These are phyloP conservation scores for Mortierella sp. DNA, from an alignment of 371 early-diverging fungal species.

Conservation along the genomic window DNA sequence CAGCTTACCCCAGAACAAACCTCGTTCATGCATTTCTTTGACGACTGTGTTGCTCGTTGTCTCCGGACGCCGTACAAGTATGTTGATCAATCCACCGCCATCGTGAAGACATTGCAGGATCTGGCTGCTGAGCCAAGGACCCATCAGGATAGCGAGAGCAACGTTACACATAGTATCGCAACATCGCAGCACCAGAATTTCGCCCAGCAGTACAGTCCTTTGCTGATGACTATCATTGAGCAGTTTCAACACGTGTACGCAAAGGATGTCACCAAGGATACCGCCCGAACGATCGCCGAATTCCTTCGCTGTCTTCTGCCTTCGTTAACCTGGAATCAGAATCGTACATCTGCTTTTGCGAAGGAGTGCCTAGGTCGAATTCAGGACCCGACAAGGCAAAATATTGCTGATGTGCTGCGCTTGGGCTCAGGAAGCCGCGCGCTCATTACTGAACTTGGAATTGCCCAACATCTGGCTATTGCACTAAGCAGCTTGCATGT, in stretches of 20 bases:
- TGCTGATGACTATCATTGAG: constrained; percentile 64
- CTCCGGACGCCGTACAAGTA: constrained; percentile 70
- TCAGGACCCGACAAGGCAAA: constrained; percentile 30
- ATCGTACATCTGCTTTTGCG: constrained; percentile 36
- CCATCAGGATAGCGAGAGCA: constrained; percentile 16
- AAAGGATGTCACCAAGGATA: constrained; percentile 44
- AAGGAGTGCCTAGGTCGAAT: constrained; percentile 20
- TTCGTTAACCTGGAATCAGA: constrained; percentile 53
- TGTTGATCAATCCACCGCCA: constrained; percentile 64
- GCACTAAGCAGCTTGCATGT: constrained; percentile 4
- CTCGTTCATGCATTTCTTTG: constrained; percentile 69
- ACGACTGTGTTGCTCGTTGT: constrained; percentile 71
- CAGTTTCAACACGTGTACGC: constrained; percentile 61
- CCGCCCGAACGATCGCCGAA: constrained; percentile 36
- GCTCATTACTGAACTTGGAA: constrained; percentile 3
- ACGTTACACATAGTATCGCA: constrained; percentile 14
- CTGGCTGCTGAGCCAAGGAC: constrained; percentile 7
- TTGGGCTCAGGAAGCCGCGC: constrained; percentile 17
- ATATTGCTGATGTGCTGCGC: not conserved
- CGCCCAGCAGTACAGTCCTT: constrained; percentile 67
- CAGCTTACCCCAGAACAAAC: constrained; percentile 56
- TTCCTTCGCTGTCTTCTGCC: constrained; percentile 57
- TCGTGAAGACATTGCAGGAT: constrained; percentile 51
- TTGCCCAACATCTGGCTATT: constrained; percentile 36
- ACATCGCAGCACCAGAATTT: constrained; percentile 30